A percentile compares a stretch with the other conserved stretches of the same genome.
Evolutionary conservation across 2,329 filamentous ascomycete genomes (phyloP).

Genomic region (Aspergillus sp.): DNA sequence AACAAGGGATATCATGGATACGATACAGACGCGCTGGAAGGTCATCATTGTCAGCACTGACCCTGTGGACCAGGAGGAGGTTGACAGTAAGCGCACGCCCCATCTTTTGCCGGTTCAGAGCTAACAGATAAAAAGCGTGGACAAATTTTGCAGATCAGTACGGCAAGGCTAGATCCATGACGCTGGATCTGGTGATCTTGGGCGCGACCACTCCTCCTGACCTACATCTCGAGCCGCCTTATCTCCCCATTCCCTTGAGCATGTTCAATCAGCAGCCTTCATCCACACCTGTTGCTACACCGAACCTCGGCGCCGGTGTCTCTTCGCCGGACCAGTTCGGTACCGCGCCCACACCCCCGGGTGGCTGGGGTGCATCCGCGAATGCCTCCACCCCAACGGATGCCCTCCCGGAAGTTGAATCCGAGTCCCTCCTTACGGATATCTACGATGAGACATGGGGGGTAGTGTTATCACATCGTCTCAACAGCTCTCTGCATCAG

Average conservation of each 20-base stretch:
- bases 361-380: constrained; percentile 34
- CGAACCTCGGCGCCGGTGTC: constrained; percentile 36
- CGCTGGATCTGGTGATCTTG: constrained; percentile 41
- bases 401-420: constrained; percentile 48
- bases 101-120: background rate
- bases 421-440: constrained; percentile 60
- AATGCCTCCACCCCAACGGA: constrained; percentile 41
- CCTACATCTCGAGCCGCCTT: constrained; percentile 36
- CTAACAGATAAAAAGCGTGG: constrained; percentile 39
- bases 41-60: constrained; percentile 57
- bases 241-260: constrained; percentile 34
- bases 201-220: constrained; percentile 39
- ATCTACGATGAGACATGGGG: constrained; percentile 62
- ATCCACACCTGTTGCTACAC: constrained; percentile 43
- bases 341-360: constrained; percentile 41
- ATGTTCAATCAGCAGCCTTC: constrained; percentile 35
- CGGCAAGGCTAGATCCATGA: constrained; percentile 36
- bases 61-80: constrained; percentile 53
- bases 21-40: constrained; percentile 56
- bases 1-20: constrained; percentile 57
- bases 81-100: constrained; percentile 44
- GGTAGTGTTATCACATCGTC: constrained; percentile 55
- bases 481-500: constrained; percentile 44
- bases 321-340: constrained; percentile 47
- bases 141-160: constrained; percentile 39